A percentile compares a stretch with the other conserved stretches of the same genome.
Conservation (phyloP, 176 grass and related monocot species). For the Avena insularis region DNA sequence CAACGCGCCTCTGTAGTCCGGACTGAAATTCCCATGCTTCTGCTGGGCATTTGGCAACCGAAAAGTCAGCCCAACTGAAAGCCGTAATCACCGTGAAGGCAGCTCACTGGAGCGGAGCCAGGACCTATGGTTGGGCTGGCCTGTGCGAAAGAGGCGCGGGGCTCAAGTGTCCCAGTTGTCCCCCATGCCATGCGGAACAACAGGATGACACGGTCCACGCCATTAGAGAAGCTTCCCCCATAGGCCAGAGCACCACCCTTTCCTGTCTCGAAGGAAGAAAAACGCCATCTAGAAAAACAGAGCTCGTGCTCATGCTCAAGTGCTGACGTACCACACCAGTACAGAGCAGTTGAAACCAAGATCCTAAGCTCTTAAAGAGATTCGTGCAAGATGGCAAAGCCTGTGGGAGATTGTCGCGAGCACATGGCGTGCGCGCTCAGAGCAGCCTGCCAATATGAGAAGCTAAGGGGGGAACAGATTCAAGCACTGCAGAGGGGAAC, state of each 20-base stretch:
- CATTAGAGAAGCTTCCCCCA: conserved; percentile 8
- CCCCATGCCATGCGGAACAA: background rate
- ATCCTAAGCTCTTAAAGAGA: background rate
- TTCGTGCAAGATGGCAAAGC: too few species aligned
- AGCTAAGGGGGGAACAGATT: background rate
- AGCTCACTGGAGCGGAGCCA: background rate
- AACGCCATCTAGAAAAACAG: background rate
- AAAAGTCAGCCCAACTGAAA: too few species aligned
- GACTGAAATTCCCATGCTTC: too few species aligned
- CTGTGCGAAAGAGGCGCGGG: background rate
- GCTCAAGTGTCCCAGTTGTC: background rate
- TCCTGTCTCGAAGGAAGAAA: background rate
- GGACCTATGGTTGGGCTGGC: background rate
- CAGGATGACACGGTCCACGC: background rate
- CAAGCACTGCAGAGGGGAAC: conserved; percentile 2
- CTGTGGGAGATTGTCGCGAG: conserved; percentile 19
- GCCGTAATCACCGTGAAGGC: background rate
- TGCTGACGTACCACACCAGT: too few species aligned
- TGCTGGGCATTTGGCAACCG: too few species aligned
- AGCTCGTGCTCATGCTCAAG: background rate
- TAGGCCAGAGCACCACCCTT: background rate
- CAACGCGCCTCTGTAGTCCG: too few species aligned
- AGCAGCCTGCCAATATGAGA: background rate
- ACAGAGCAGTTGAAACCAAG: too few species aligned
- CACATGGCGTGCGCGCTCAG: conserved; percentile 28